These are phyloP conservation scores for Nannochloris sp. DNA, from an alignment of 139 green algal genomes.

Conservation along the genomic window DNA sequence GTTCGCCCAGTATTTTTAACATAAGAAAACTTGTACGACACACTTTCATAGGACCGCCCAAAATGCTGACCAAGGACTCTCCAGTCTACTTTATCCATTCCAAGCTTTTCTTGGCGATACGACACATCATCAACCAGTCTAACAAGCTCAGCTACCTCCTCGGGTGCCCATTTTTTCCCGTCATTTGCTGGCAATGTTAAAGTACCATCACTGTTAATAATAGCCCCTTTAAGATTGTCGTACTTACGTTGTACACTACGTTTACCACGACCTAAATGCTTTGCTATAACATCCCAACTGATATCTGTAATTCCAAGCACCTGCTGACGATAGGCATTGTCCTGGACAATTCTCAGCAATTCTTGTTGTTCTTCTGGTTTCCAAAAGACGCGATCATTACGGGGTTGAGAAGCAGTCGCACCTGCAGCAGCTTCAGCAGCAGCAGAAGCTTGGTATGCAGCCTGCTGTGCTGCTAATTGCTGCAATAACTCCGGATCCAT, in stretches of 20 bases:
- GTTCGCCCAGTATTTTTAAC: slow-evolving; percentile 30
- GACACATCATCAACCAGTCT: slow-evolving; percentile 24
- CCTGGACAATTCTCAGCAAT: slow-evolving; percentile 17
- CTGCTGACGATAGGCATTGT: slow-evolving; percentile 7
- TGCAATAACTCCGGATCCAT: background rate
- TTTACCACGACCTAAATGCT: slow-evolving; percentile 31
- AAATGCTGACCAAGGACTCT: slow-evolving; percentile 30
- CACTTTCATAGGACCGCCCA: slow-evolving; percentile 28
- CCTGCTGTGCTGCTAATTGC: background rate
- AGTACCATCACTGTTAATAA: background rate
- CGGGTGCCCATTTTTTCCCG: slow-evolving; percentile 32
- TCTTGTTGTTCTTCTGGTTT: slow-evolving; percentile 27
- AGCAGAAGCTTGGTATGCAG: background rate
- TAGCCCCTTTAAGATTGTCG: slow-evolving; percentile 31
- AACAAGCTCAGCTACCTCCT: slow-evolving; percentile 28
- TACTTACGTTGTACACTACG: slow-evolving; percentile 32
- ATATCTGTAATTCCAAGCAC: slow-evolving; percentile 21
- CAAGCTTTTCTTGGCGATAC: slow-evolving; percentile 21
- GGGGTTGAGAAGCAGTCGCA: background rate
- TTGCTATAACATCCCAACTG: slow-evolving; percentile 31
- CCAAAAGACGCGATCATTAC: slow-evolving; percentile 32
- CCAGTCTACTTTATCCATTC: slow-evolving; percentile 34
- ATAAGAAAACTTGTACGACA: slow-evolving; percentile 33
- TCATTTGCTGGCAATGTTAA: slow-evolving; percentile 26
- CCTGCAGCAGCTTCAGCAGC: background rate